Evolutionary conservation across 306 rosid species (phyloP).

Genomic region (Mimosa pudica): DNA sequence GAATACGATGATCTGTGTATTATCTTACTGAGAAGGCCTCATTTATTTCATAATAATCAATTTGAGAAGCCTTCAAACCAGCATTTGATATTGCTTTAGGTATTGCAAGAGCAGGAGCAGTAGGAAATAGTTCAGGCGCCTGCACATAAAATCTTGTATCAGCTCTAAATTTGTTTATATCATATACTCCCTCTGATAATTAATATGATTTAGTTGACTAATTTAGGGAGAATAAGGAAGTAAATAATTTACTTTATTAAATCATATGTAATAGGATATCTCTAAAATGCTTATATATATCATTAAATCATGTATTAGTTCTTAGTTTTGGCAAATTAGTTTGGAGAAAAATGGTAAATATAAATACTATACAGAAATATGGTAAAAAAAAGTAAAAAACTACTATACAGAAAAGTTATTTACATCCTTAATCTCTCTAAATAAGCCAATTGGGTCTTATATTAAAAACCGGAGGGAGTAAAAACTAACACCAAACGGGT

Average conservation of each 20-base stretch:
- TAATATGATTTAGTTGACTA: not conserved
- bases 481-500: constrained; percentile 33
- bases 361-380: too few relatives aligned
- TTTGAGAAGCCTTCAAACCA: constrained; percentile 79
- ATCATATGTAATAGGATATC: too few relatives aligned
- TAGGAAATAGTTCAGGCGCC: constrained; percentile 92
- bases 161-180: constrained; percentile 29
- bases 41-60: constrained; percentile 91
- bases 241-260: too few relatives aligned
- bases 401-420: too few relatives aligned
- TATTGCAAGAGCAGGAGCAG: constrained; percentile 88
- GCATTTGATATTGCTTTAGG: constrained; percentile 90
- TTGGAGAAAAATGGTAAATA: too few relatives aligned
- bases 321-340: too few relatives aligned
- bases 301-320: too few relatives aligned
- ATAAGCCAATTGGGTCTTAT: too few relatives aligned
- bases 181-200: not conserved
- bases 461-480: not conserved
- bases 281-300: too few relatives aligned
- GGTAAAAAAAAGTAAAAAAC: too few relatives aligned
- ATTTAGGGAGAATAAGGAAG: too few relatives aligned
- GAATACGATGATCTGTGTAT: constrained; percentile 12
- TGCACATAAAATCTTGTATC: constrained; percentile 47
- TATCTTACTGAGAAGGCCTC: constrained; percentile 91
- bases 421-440: too few relatives aligned